Percentiles rank a stretch among this genome's conserved stretches.
Conservation (phyloP, 192 early-diverging fungal genomes). For the Dissophora globulifera region DNA sequence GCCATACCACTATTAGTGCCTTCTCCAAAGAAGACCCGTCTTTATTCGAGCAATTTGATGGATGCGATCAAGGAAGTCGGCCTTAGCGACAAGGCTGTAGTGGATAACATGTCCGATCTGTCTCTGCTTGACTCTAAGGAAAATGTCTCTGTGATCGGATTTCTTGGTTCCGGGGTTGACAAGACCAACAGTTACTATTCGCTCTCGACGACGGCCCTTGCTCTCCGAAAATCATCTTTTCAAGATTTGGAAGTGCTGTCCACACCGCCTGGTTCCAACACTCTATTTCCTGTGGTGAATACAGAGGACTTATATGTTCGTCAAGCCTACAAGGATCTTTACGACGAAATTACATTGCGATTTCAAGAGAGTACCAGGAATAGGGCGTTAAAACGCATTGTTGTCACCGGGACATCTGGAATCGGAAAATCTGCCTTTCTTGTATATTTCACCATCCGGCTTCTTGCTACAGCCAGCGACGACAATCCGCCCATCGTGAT, state of each 20-base stretch:
- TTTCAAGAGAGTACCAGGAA: background rate
- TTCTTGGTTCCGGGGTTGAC: conserved; percentile 4
- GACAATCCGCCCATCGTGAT: conserved; percentile 30
- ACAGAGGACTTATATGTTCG: conserved; percentile 29
- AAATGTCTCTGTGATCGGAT: conserved; percentile 10
- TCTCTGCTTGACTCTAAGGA: conserved; percentile 11
- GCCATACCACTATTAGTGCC: background rate
- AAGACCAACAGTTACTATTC: background rate
- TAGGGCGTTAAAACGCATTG: background rate
- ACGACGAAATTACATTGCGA: conserved; percentile 2
- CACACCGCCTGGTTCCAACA: background rate
- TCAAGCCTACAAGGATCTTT: conserved; percentile 27
- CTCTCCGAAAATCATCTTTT: background rate
- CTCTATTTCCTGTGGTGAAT: conserved; percentile 13
- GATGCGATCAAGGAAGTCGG: conserved; percentile 15
- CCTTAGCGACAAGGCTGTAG: conserved; percentile 23
- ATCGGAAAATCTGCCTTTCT: conserved; percentile 51
- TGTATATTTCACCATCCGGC: conserved; percentile 41
- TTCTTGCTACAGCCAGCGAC: conserved; percentile 33
- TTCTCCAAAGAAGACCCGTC: background rate
- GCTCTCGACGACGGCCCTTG: conserved; percentile 2
- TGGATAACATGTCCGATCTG: conserved; percentile 4
- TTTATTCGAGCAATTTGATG: background rate
- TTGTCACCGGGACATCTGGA: conserved; percentile 47
- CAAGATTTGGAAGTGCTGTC: conserved; percentile 9